Conservation (phyloP, 148 eudicot genomes). For the Vaccinium darrowii region DNA sequence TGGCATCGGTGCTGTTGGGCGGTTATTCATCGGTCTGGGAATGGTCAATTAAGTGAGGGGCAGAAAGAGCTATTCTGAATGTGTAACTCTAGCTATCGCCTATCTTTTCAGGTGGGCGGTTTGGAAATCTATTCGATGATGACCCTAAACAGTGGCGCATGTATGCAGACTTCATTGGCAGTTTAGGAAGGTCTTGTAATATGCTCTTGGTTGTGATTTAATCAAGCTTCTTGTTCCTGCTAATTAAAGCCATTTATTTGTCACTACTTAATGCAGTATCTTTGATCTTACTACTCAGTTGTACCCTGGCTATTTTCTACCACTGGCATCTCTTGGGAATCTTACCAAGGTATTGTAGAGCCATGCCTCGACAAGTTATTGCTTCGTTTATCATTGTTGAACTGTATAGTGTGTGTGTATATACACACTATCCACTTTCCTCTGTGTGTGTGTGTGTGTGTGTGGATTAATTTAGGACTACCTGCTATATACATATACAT, state of each 20-base stretch:
- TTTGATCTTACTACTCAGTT: constrained; percentile 87
- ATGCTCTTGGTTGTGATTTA: not conserved
- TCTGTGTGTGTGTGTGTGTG: not conserved
- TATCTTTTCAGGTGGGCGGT: constrained; percentile 75
- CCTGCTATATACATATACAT: not conserved
- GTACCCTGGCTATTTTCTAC: constrained; percentile 80
- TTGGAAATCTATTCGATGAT: constrained; percentile 90
- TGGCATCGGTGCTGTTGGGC: constrained; percentile 99
- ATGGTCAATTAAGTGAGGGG: constrained; percentile 26
- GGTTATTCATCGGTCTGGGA: constrained; percentile 79
- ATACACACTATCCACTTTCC: not conserved
- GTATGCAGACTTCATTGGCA: constrained; percentile 99
- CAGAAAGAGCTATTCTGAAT: constrained; percentile 18
- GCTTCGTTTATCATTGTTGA: not conserved
- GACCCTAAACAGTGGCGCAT: constrained; percentile 98
- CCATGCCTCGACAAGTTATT: not conserved
- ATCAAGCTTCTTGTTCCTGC: constrained; percentile 4
- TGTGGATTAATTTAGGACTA: not conserved
- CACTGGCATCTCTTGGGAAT: constrained; percentile 96
- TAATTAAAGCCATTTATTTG: constrained; percentile 1
- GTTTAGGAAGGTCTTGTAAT: constrained; percentile 80
- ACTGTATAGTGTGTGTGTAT: no score
- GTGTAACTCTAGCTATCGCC: constrained; percentile 24
- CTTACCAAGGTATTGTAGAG: constrained; percentile 70
- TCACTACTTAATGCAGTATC: constrained; percentile 57